Conservation (phyloP, 1,139 yeast species). For the Diutina mesorugosa region DNA sequence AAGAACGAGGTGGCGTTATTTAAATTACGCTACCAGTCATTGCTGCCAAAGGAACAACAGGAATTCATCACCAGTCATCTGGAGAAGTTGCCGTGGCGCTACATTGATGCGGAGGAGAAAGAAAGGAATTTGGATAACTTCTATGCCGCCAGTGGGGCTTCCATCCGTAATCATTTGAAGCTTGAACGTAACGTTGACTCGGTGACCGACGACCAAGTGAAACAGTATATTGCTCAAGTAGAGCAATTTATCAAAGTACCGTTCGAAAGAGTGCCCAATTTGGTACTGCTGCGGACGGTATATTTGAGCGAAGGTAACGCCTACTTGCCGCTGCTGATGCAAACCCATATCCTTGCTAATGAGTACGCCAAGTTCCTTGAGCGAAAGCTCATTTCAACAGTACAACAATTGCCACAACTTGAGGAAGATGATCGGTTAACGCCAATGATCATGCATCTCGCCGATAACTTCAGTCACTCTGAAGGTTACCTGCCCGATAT, state of each 20-base stretch:
- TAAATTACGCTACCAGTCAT: conserved; percentile 52
- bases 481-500: conserved; percentile 13
- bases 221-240: conserved; percentile 25
- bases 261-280: conserved; percentile 70
- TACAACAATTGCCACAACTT: conserved; percentile 67
- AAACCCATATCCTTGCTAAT: conserved; percentile 14
- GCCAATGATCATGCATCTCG: conserved; percentile 70
- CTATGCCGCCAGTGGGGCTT: conserved; percentile 35
- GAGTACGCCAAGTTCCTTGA: conserved; percentile 40
- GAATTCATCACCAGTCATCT: conserved; percentile 46
- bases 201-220: conserved; percentile 29
- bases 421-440: conserved; percentile 87
- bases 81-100: conserved; percentile 56
- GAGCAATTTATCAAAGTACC: conserved; percentile 74
- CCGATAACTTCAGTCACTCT: conserved; percentile 43
- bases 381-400: conserved; percentile 48
- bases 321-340: conserved; percentile 75
- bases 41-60: conserved; percentile 59
- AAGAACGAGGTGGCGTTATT: conserved; percentile 68
- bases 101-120: conserved; percentile 54
- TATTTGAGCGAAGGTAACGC: conserved; percentile 60
- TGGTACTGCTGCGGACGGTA: conserved; percentile 60
- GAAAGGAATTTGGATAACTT: conserved; percentile 34
- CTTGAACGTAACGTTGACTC: conserved; percentile 16
- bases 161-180: conserved; percentile 18